Evolutionary conservation across 441 rosid species (phyloP).

Genomic region (Gossypium lobatum): DNA sequence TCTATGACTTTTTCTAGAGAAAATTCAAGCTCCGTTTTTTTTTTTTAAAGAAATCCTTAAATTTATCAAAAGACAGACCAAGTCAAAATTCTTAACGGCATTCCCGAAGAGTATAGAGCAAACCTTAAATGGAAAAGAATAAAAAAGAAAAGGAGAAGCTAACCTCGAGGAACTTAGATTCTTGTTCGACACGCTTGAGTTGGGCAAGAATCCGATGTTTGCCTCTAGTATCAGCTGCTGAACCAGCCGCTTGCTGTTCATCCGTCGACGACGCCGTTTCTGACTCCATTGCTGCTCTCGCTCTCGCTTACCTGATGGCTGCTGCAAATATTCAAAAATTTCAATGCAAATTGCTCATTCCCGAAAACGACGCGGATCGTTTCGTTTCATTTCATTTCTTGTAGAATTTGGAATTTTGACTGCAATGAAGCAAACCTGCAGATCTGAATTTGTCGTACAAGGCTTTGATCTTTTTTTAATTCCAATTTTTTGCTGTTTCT

Average conservation of each 20-base stretch:
- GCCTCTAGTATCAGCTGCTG: constrained; percentile 43
- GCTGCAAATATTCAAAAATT: not conserved
- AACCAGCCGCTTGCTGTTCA: constrained; percentile 29
- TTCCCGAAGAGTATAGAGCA: not conserved
- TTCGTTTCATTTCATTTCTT: constrained; percentile 3
- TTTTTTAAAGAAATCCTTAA: no score
- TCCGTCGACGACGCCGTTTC: constrained; percentile 34
- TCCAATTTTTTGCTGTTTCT: not conserved
- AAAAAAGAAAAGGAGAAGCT: not conserved
- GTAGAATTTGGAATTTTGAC: not conserved
- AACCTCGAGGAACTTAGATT: constrained; percentile 48
- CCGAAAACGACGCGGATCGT: constrained; percentile 15
- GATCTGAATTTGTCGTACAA: constrained; percentile 32
- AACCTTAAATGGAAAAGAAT: not conserved
- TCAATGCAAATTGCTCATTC: constrained; percentile 8
- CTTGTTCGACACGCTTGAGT: constrained; percentile 57
- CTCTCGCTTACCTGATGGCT: not conserved
- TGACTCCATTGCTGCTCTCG: constrained; percentile 24
- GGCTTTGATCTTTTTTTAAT: not conserved
- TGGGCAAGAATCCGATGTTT: constrained; percentile 61
- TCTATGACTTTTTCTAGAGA: no score
- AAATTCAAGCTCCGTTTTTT: no score
- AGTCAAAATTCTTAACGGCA: not conserved
- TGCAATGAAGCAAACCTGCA: constrained; percentile 2
- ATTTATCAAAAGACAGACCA: not conserved